Evolutionary conservation across 148 eudicot genomes (phyloP).

Genomic region (Amaranthus hypochondriacus): DNA sequence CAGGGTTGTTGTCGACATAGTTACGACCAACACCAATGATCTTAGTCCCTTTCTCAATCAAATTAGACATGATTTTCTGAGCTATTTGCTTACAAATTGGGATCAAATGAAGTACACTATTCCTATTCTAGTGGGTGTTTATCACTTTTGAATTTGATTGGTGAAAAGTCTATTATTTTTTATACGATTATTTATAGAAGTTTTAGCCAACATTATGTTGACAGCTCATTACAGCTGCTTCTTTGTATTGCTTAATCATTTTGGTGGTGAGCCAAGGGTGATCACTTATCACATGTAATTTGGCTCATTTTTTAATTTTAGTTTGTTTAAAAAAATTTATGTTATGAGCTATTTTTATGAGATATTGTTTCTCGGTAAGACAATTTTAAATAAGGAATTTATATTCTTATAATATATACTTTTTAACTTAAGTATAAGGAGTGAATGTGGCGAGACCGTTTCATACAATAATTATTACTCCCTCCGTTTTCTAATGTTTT

Average conservation of each 20-base stretch:
- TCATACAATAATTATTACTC: too few relatives aligned
- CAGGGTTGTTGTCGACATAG: slow-evolving; percentile 20
- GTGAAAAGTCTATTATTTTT: too few relatives aligned
- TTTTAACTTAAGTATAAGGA: too few relatives aligned
- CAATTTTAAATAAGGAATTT: too few relatives aligned
- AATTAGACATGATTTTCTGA: slow-evolving; percentile 9
- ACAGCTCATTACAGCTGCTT: slow-evolving; percentile 6
- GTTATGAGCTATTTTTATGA: too few relatives aligned
- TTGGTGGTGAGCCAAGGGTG: background rate
- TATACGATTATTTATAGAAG: background rate
- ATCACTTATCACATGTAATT: slow-evolving; percentile 1
- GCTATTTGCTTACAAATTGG: background rate
- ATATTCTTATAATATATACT: too few relatives aligned
- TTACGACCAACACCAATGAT: slow-evolving; percentile 28
- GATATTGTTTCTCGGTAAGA: too few relatives aligned
- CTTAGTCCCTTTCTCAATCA: slow-evolving; percentile 23
- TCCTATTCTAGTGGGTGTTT: background rate
- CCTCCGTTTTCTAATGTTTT: too few relatives aligned
- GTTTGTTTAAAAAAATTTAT: too few relatives aligned
- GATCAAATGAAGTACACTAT: background rate
- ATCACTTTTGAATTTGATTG: background rate
- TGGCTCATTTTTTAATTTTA: too few relatives aligned
- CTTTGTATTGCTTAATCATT: background rate
- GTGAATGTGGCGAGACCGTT: too few relatives aligned
- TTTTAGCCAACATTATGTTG: background rate